Evolutionary conservation across 306 rosid genomes (phyloP), one percentile per base, ranked within the genome.

Genomic region (Betula pendula): DNA sequence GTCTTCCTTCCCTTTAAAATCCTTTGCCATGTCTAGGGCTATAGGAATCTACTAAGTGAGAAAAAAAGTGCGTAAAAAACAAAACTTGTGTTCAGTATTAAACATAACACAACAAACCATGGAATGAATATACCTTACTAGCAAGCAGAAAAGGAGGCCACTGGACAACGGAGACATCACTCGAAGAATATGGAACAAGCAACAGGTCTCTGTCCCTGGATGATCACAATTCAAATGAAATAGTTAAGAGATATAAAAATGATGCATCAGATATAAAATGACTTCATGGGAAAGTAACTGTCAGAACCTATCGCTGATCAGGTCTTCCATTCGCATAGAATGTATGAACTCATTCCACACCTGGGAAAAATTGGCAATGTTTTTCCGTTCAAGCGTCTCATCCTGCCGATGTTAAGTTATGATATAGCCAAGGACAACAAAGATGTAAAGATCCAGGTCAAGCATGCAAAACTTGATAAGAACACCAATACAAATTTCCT

Each of bases 111-210:
- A 66, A 22, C 43, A 53, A 77, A 71, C 52, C 56, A 75, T 79
- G 77, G 73, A 75, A 79, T 75, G 51, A 42, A 76, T 63, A 74
- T 88, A 92, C 98, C 94, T 95, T 95, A 74, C 98, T 92, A 81
- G 98, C 98, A 85, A 95, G 98, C 88, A 95, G 81, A 85, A 95
- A 95, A 42, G 97, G 98, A 76, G 98, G 98, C 98, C 98, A 95
- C 87, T 92, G 98, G 75, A 92, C 82, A 77, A 92, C 93, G 72
- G 92, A 79, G 77, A 86, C 83, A 47, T 79, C 84, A 68, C 22
- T 76, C 72, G 97, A 88, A 77, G 68, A 80, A 83, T 84, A 84
- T 29, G 97, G 98, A 53, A 92, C 96, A 76, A 86, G 90, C 83
- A 95, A 88, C 82, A 92, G 80, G 87, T 95, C 93, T 83, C 89